Evolutionary conservation across 768 basidiomycete species (phyloP), one percentile per base, ranked within the genome.

Genomic region (Mycena polygramma): DNA sequence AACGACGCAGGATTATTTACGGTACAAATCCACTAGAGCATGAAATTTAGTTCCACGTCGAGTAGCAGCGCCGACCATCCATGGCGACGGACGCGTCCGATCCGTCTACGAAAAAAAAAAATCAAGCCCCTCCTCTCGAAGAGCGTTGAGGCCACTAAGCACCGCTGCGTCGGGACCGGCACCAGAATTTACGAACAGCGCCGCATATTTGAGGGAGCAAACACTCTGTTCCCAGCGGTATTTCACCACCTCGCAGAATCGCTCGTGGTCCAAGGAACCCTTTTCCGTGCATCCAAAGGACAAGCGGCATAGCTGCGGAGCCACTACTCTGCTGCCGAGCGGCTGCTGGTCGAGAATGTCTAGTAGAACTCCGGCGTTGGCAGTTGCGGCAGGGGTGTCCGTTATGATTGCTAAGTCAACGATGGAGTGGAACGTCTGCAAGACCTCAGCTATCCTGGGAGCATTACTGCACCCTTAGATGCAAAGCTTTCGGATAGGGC

Each of bases 401-500:
- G 15, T 6, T n/a, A 59, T 22, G 24, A 66, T 26, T 20, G 57
- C 49, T 48, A 66, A 22, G 17, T 58, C 39, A 37, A 48, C 39
- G 48, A 66, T 53, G 36, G 48, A 66, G 3, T 57, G 57, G 17
- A 43, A 39, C 41, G 52, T 51, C 26, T 22, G 11, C 9, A 66
- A 49, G 11, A 59, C 41, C 2, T 30, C 24, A 10, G 22, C 11
- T 8, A 39, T 41, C 17, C 2, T 1, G 13, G 2, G 1, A 13
- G 7, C 0, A 1, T 52, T 26, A 5, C 48, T 48, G 39, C 39
- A 39, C 4, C 65, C 65, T 43, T 15, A 8, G 19, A 66, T 2
- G 37, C 37, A n/a, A 17, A 66, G 26, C 30, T 37, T 39, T 43
- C 65, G 65, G 4, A 52, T 9, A 26, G 24, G 13, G 17, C 65